Conservation (phyloP, 352 stramenopile genomes). For the Phytophthora fragariaefolia region DNA sequence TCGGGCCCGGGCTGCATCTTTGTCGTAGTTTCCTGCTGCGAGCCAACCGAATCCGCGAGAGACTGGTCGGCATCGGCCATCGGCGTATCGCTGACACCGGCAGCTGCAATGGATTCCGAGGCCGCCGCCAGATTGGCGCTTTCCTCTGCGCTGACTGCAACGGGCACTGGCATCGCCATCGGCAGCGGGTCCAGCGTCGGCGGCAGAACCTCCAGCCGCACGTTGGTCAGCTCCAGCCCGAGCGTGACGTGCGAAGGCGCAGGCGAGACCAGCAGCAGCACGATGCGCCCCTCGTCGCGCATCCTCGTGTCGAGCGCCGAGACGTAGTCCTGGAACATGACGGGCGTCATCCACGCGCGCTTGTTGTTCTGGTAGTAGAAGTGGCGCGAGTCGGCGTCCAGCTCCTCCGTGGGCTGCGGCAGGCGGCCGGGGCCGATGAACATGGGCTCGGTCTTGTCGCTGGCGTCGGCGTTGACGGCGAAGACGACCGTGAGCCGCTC, state of each 20-base stretch:
- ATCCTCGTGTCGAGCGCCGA: constrained; percentile 55
- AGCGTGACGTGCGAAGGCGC: constrained; percentile 57
- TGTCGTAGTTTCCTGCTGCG: constrained; percentile 1
- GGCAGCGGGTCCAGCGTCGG: constrained; percentile 47
- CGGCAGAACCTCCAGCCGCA: constrained; percentile 59
- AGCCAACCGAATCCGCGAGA: constrained; percentile 13
- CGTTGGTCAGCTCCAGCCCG: constrained; percentile 59
- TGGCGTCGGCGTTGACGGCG: constrained; percentile 56
- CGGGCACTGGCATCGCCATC: constrained; percentile 50
- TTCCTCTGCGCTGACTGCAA: constrained; percentile 48
- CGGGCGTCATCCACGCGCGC: constrained; percentile 60
- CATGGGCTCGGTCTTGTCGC: constrained; percentile 61
- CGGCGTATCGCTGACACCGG: constrained; percentile 17
- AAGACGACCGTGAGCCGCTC: constrained; percentile 48
- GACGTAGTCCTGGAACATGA: constrained; percentile 69
- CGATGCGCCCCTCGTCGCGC: constrained; percentile 48
- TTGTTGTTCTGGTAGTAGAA: constrained; percentile 67
- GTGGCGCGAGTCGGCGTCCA: constrained; percentile 31
- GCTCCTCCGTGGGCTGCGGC: constrained; percentile 17
- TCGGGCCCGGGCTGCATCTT: constrained; percentile 23
- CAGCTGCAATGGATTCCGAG: constrained; percentile 31
- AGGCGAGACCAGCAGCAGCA: constrained; percentile 50
- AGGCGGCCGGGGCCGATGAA: constrained; percentile 51
- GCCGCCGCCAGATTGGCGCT: constrained; percentile 36
- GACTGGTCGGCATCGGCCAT: constrained; percentile 20